phyloP scores from a whole-genome alignment of 2,329 filamentous ascomycete species.

The Lithohypha guttulata region DNA sequence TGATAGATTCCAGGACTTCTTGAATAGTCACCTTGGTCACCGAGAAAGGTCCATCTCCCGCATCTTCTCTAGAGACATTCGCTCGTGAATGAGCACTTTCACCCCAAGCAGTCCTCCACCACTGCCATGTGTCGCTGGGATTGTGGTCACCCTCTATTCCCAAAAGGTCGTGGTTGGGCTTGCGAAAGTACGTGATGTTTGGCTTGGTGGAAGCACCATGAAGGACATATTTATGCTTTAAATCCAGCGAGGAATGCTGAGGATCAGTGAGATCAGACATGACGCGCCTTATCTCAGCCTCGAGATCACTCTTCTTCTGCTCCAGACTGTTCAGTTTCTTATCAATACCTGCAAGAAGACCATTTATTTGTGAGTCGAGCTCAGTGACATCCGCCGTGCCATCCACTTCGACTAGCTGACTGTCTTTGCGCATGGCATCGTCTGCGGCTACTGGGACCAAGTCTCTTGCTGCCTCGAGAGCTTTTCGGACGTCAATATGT shows the following conservation, averaged over 20 bases:
- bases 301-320: conserved; percentile 28
- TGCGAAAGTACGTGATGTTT: conserved; percentile 47
- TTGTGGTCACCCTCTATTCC: conserved; percentile 27
- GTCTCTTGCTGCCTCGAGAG: conserved; percentile 16
- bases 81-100: not conserved
- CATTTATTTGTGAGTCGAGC: conserved; percentile 2
- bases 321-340: conserved; percentile 33
- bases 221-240: conserved; percentile 41
- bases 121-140: conserved; percentile 33
- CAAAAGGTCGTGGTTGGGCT: conserved; percentile 25
- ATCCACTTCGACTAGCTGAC: not conserved
- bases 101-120: conserved; percentile 40
- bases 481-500: conserved; percentile 15
- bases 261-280: conserved; percentile 38
- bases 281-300: conserved; percentile 33
- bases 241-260: conserved; percentile 30
- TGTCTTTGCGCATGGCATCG: not conserved
- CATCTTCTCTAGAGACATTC: conserved; percentile 10
- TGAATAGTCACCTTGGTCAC: conserved; percentile 36
- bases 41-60: conserved; percentile 16
- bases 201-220: conserved; percentile 48
- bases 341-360: conserved; percentile 30
- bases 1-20: conserved; percentile 45
- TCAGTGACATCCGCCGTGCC: not conserved
- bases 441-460: conserved; percentile 11